phyloP scores from a whole-genome alignment of 805 yeast species.

The Metahyphopichia silvanorum region DNA sequence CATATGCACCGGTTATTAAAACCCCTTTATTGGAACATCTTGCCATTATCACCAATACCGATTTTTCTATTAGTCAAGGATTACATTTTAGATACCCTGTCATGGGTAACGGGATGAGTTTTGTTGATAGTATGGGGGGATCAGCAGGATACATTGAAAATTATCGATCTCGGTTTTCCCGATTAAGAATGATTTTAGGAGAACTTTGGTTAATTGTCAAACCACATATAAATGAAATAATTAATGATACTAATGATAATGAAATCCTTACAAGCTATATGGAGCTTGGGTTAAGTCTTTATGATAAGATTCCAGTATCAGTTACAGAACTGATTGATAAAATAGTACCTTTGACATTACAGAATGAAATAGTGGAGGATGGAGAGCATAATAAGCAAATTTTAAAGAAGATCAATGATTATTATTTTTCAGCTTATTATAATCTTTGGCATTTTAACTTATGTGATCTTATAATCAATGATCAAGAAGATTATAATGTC shows the following conservation, averaged over 20 bases:
- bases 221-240: conserved; percentile 43
- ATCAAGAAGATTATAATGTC: conserved; percentile 34
- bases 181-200: conserved; percentile 58
- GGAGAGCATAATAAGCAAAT: conserved; percentile 32
- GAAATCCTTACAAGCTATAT: conserved; percentile 39
- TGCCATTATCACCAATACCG: conserved; percentile 64
- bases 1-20: conserved; percentile 69
- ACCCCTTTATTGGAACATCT: conserved; percentile 69
- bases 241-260: conserved; percentile 31
- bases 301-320: conserved; percentile 60
- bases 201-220: conserved; percentile 62
- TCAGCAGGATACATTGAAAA: conserved; percentile 46
- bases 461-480: conserved; percentile 44
- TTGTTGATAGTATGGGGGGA: conserved; percentile 47
- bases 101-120: conserved; percentile 65
- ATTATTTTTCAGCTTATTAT: conserved; percentile 61
- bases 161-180: conserved; percentile 59
- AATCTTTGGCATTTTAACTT: conserved; percentile 77
- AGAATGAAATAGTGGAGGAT: conserved; percentile 16
- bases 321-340: conserved; percentile 34
- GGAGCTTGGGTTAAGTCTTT: conserved; percentile 55
- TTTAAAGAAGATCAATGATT: conserved; percentile 53
- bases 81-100: conserved; percentile 69
- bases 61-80: conserved; percentile 70
- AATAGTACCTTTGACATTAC: conserved; percentile 39